Base-by-base conservation (phyloP, 148 eudicot species). In the Spergularia bocconei region DNA sequence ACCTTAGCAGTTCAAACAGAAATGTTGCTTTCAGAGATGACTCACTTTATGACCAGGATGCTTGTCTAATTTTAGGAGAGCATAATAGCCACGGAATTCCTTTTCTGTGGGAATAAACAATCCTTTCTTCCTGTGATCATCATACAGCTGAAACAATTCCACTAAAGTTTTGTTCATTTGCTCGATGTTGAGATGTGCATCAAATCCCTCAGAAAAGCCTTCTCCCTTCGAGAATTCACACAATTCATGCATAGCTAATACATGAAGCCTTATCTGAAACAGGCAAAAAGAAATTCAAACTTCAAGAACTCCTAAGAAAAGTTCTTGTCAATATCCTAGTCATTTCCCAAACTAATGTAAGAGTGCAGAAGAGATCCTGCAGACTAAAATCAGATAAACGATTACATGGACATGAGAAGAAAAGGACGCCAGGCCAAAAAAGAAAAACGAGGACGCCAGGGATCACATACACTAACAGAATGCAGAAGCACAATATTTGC, bases 101-200 rank as follows among this genome's bases (percentile, higher is more conserved):
- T 88, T 87, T 75, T 95, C 99, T 39, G 94, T 85, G 47, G 90
- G 89, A 75, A 92, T 87, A 62, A 81, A 54, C 41, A 88, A 82
- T 77, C 97, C 99, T 79, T 82, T 92, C 86, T 91, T 95, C 77
- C 98, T 85, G 84, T 95, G 97, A 77, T 95, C 98, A 71, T 95
- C 99, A 78, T 95, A 95, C 82, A 95, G 66, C 76, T 95, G 99
- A 79, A 95, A 95, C 67, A 92, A 82, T 77, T 92, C 99, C 68
- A 95, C 99, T 52, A 97, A 95, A 75, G 99, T 88, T 87, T 92
- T 95, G 79, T 95, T 92, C 99, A 95, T 95, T 88, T 95, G 98
- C 80, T 95, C 99, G 73, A 95, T 95, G 79, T 95, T 92, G 53
- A 95, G 94, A 77, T 95, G 99, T 11, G 99, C 98, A 80, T 95